Base-by-base conservation (phyloP, 352 stramenopile species). In the Aphanomyces euteiches region DNA sequence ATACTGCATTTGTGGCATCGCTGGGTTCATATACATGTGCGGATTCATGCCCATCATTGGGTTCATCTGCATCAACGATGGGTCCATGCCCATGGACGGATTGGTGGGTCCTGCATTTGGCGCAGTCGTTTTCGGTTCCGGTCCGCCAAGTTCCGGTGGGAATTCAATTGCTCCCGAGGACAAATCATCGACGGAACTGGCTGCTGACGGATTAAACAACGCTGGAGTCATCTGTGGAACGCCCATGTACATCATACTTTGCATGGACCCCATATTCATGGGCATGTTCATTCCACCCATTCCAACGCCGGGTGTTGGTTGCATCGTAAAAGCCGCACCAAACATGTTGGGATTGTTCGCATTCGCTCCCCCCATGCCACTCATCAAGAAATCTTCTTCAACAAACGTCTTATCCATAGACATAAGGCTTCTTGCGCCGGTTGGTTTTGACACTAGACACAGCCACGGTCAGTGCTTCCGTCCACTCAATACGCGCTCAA, bases 21-120 rank as follows among this genome's bases (percentile, higher is more conserved):
- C 28, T 4, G 43, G 45, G 15, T 41, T 70, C 37, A 38, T 15
- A 41, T 70, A 70, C 64, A 70, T 60, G 39, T 70, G 56, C 10
- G 40, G 48, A 12, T 61, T 70, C 37, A 47, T 48, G 34, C 64
- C 64, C 7, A n/a, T 48, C 64, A 70, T 70, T 1, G 64, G 10
- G 21, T 70, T 70, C 64, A 70, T 70, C 38, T 28, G 38, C 64
- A 70, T 60, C 54, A 61, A 45, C 54, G 54, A 43, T 13, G 54
- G 54, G 37, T 61, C 21, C 54, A 61, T 61, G 54, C 7, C 43
- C 43, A 50, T 50, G 10, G 43, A n/a, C 43, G 10, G 43, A n/a
- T 50, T 50, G 10, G 43, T 2, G 10, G 43, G 43, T n/a, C 43
- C 43, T n/a, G 43, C 10, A 12, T n/a, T n/a, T 50, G 43, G 43